These are phyloP conservation scores for Clausena lansium DNA, from an alignment of 345 rosid genomes.

Conservation along the genomic window DNA sequence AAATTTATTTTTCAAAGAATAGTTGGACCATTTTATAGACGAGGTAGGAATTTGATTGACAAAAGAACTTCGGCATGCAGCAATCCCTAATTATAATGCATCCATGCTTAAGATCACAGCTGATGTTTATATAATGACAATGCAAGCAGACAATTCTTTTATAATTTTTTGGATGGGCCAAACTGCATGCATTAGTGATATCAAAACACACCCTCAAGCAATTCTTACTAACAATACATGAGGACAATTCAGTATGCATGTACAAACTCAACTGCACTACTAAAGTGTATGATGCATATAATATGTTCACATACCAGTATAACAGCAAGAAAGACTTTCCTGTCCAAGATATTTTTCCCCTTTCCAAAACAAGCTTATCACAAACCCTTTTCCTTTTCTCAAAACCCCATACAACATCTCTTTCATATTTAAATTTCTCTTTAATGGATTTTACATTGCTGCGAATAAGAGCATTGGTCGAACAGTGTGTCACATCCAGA, in stretches of 20 bases:
- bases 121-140: not conserved
- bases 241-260: not conserved
- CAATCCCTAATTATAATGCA: not conserved
- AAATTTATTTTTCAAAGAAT: not conserved
- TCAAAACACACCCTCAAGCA: not conserved
- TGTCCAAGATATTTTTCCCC: not conserved
- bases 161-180: not conserved
- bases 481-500: too few relatives aligned
- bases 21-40: not conserved
- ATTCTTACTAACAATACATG: not conserved
- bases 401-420: too few relatives aligned
- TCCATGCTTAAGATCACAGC: not conserved
- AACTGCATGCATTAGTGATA: not conserved
- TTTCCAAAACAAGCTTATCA: not conserved
- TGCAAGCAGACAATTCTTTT: not conserved
- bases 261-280: not conserved
- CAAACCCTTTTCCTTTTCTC: too few relatives aligned
- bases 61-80: not conserved
- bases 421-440: not conserved
- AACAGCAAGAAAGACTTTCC: not conserved
- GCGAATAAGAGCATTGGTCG: not conserved
- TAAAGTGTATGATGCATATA: not conserved
- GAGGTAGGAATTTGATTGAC: not conserved
- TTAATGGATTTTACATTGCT: not conserved
- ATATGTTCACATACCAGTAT: not conserved